Evolutionary conservation across 305 asterid genomes (phyloP), one percentile per base, ranked within the genome.

Genomic region (Fraxinus paxiana): DNA sequence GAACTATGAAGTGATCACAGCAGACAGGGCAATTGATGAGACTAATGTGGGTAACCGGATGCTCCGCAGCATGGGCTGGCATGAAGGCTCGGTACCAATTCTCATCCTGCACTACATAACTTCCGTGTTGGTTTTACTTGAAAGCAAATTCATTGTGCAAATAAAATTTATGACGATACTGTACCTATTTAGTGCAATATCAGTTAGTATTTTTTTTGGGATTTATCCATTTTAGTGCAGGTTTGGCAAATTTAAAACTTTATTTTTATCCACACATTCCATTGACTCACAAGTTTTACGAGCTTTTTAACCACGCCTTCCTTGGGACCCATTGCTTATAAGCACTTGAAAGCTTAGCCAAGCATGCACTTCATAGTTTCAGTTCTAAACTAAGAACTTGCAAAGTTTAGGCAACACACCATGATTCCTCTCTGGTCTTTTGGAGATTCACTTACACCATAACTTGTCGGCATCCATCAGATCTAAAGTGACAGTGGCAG

Each of bases 21-120:
- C 97, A 73, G 99, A 94, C 83, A 83, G 73, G 86, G 99, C 97
- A 63, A 89, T 96, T 59, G 99, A 94, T 82, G 99, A 96, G 90
- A 94, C 86, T 87, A 96, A 96, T 43, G 93, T 96, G 78, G 99
- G 99, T 79, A 96, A 96, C 81, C 92, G 98, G 83, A 96, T 96
- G 98, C 98, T 96, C 63, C 96, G 99, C 80, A 96, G 75, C 96
- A 96, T 96, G 99, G 99, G 99, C 83, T 96, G 98, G 99, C 94
- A 90, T 26, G 99, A 96, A 88, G 99, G 99, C 97, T 93, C 87
- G 99, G 99, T 96, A 96, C 92, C 92, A 80, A 87, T 88, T 87
- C 94, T 89, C 48, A 84, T 91, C 89, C 87, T 88, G 77, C 75
- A 81, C 88, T 88, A 70, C 81, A 59, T 84, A 83, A 26, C 48